These are phyloP conservation scores for Plicaturopsis crispa DNA, from an alignment of 768 basidiomycete genomes.

Conservation along the genomic window DNA sequence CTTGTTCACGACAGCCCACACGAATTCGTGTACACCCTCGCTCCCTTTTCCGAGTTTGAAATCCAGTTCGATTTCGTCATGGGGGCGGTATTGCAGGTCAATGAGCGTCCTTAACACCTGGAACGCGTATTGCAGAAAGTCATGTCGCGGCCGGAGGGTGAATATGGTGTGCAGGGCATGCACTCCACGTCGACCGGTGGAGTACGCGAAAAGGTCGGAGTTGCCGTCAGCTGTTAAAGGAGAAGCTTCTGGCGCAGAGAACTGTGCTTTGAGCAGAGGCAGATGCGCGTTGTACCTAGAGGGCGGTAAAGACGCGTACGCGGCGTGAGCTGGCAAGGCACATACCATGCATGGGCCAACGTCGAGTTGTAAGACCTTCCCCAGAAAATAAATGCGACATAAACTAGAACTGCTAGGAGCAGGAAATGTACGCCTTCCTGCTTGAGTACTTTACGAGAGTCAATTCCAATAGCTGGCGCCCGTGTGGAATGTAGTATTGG, in stretches of 20 bases:
- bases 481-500: not conserved
- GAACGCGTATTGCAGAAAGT: constrained; percentile 59
- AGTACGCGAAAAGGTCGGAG: constrained; percentile 78
- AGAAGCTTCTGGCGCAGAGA: constrained; percentile 55
- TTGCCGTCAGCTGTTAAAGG: constrained; percentile 62
- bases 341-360: constrained; percentile 63
- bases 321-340: constrained; percentile 11
- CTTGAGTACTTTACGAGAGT: constrained; percentile 27
- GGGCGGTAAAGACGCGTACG: constrained; percentile 8
- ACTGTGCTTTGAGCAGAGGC: constrained; percentile 59
- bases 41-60: constrained; percentile 59
- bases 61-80: constrained; percentile 70
- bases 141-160: constrained; percentile 76
- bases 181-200: constrained; percentile 77
- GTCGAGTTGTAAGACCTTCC: constrained; percentile 54
- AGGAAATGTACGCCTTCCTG: constrained; percentile 59
- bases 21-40: constrained; percentile 53
- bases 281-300: constrained; percentile 55
- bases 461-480: not conserved
- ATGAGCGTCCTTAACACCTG: constrained; percentile 57
- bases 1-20: constrained; percentile 82
- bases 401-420: constrained; percentile 43
- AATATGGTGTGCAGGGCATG: constrained; percentile 75
- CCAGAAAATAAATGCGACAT: constrained; percentile 46
- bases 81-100: constrained; percentile 67